Percentiles rank a stretch among this genome's conserved stretches.
phyloP scores from a whole-genome alignment of 176 grass and related monocot species.

The Musa schizocarpa region DNA sequence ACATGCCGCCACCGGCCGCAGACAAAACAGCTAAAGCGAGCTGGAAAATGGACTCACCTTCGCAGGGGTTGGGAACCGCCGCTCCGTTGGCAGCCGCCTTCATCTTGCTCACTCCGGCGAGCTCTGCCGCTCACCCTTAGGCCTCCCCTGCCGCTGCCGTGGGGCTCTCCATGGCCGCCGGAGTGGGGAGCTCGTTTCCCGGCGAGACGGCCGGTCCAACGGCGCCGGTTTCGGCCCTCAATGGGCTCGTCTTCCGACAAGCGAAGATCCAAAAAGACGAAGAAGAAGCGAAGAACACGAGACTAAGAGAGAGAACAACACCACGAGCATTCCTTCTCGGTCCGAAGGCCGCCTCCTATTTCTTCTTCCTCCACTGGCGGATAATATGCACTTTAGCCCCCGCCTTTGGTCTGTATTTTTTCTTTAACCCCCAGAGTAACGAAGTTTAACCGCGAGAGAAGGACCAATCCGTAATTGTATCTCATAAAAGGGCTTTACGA shows the following conservation, averaged over 20 bases:
- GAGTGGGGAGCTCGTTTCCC: background rate
- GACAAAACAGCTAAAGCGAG: background rate
- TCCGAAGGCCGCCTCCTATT: background rate
- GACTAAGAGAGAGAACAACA: background rate
- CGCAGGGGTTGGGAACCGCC: background rate
- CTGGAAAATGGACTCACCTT: background rate
- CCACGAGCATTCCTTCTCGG: background rate
- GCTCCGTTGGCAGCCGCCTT: background rate
- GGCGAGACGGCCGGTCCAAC: background rate
- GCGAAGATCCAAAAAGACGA: background rate
- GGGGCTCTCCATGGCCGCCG: background rate
- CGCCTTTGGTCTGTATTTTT: background rate
- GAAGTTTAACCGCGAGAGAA: background rate
- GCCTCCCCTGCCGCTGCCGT: background rate
- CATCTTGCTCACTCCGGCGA: constrained; percentile 3
- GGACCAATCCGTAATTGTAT: too few species aligned
- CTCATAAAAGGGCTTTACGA: too few species aligned
- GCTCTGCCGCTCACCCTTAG: background rate
- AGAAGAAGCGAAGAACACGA: background rate
- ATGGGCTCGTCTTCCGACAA: background rate
- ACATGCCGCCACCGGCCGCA: constrained; percentile 19
- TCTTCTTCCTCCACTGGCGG: background rate
- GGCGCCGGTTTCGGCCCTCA: background rate
- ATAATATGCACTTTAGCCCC: background rate
- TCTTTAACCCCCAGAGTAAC: background rate